These are phyloP conservation scores for sunflower (Helianthus annuus) DNA, from an alignment of 129 eudicot species.

Conservation along the genomic window DNA sequence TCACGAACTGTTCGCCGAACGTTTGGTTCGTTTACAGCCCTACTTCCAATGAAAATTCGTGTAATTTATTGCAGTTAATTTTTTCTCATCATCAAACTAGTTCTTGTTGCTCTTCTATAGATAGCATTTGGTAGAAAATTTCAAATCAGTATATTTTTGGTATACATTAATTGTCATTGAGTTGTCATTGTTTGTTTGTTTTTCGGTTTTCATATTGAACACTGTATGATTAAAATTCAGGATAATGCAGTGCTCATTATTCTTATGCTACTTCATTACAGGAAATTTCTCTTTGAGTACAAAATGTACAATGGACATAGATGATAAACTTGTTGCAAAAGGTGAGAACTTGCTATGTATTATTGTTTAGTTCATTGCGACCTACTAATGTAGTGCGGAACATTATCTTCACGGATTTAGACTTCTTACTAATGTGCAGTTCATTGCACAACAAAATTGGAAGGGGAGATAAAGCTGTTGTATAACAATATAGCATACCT, in stretches of 20 bases:
- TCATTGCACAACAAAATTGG: background rate
- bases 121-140: background rate
- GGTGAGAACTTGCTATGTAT: constrained; percentile 27
- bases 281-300: constrained; percentile 24
- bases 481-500: background rate
- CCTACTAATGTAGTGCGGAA: background rate
- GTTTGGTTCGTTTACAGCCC: too few species aligned
- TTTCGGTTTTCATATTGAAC: constrained; percentile 13
- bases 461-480: constrained; percentile 4
- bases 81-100: background rate
- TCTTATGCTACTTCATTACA: constrained; percentile 25
- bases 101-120: background rate
- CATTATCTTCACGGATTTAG: too few species aligned
- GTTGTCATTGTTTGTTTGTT: background rate
- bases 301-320: constrained; percentile 17
- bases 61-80: background rate
- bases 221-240: background rate
- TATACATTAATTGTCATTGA: background rate
- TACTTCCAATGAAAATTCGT: too few species aligned
- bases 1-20: too few species aligned
- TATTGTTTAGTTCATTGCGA: background rate
- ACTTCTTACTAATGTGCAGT: background rate
- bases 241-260: too few species aligned
- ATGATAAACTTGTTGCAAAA: constrained; percentile 37
- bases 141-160: background rate